Evolutionary conservation across 2,329 filamentous ascomycete genomes (phyloP), one percentile per base, ranked within the genome.

Genomic region (Fusarium napiforme): DNA sequence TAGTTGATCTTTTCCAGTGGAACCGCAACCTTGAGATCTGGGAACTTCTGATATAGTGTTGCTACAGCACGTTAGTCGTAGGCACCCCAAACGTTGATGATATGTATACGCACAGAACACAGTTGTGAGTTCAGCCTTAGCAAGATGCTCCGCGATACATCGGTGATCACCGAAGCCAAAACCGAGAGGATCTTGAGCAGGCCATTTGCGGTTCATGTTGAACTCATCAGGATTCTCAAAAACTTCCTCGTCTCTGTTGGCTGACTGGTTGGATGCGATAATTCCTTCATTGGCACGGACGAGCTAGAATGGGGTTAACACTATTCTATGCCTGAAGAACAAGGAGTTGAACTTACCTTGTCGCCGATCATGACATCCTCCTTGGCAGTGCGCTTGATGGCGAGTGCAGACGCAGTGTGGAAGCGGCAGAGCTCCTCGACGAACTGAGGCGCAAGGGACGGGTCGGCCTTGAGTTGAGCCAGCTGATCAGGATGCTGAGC

Each of bases 381-480:
- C 72, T 86, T 86, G 10, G 85, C 85, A 4, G 84, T 84, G 19
- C 86, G 79, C 60, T 84, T 84, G 39, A 85, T 86, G 1, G 85
- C 85, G 62, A 87, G 77, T 4, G 85, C 82, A 2, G 84, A 86
- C 1, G 82, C 84, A 2, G 84, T 86, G 69, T 87, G 85, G 69
- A 80, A 87, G 11, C 86, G 81, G 69, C 84, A 86, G 2, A 87
- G 80, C 75, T 88, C 86, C 47, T 85, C 82, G 0, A 88, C 85
- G 46, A 88, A 87, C 0, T 71, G 62, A 6, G 61, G 74, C 3
- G 81, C 78, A 19, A 84, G 80, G 1, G 77, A 78, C 0, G 84
- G 83, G 40, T 86, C 74, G 8, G 75, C 68, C 62, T 83, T 85
- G 3, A 87, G 77, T 42, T 84, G 80, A 1, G 74, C 79, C 4